Evolutionary conservation across 306 rosid genomes (phyloP).

Genomic region (Vigna trinervia): DNA sequence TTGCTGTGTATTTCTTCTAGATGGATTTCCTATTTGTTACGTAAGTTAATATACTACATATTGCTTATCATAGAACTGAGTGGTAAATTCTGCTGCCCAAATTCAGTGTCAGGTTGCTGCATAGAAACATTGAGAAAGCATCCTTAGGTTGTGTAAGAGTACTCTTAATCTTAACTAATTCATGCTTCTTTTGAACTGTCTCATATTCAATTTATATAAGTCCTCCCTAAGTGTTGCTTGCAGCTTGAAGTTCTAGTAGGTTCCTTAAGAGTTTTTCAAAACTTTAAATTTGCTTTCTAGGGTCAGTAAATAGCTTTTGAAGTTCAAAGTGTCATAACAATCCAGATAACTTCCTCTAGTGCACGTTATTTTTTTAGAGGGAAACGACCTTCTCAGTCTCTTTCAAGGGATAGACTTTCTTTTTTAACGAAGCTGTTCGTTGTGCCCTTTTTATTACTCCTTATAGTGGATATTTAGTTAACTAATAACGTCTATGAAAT

Average conservation of each 20-base stretch:
- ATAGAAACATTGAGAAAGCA: background rate
- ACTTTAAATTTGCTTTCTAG: conserved; percentile 7
- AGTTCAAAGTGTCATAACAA: conserved; percentile 33
- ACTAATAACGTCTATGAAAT: background rate
- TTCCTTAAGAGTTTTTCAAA: conserved; percentile 6
- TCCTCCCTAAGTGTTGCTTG: conserved; percentile 14
- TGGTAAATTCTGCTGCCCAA: background rate
- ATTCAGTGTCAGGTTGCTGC: conserved; percentile 5
- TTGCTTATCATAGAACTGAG: background rate
- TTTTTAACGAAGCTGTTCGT: background rate
- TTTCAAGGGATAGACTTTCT: background rate
- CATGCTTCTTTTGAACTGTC: background rate
- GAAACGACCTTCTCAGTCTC: too few relatives aligned
- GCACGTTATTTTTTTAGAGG: background rate
- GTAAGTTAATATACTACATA: background rate
- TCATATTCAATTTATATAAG: background rate
- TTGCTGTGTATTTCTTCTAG: conserved; percentile 5
- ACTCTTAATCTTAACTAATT: conserved; percentile 19
- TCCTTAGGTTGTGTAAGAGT: conserved; percentile 1
- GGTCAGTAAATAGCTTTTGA: conserved; percentile 18
- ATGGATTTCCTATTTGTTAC: background rate
- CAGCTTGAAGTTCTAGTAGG: conserved; percentile 8
- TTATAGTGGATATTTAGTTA: background rate
- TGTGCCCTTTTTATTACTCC: background rate
- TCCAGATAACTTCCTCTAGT: conserved; percentile 11